Evolutionary conservation across 148 eudicot genomes (phyloP), one percentile per base, ranked within the genome.

Genomic region (Gaultheria prostrata): DNA sequence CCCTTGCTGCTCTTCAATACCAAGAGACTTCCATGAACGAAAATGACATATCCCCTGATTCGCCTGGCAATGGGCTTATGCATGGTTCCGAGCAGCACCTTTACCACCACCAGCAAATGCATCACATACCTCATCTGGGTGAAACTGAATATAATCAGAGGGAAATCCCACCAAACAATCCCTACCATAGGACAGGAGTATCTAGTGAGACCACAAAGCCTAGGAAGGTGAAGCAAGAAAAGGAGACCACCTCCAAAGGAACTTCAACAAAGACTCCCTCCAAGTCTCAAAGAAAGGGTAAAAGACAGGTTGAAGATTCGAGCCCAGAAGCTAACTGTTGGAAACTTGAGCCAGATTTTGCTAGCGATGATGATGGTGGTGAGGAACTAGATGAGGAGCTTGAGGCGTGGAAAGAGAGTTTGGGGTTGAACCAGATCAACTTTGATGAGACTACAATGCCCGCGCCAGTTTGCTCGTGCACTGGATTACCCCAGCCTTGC

Each of bases 401-500:
- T 51, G 86, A 28, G 32, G 54, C 81, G 1, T 85, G 88, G 89
- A 85, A 89, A 56, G 89, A 89, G 48, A 82, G 85, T 57, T 65
- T 81, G 77, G 89, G 89, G 51, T 35, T 83, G 35, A 87, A 87
- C 84, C 89, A 89, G 51, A 79, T 89, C 4, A 83, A 81, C 45
- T 89, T 87, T 50, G 91, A 89, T 9, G 89, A 89, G 43, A 80
- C 89, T 20, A 82, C 89, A 59, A 89, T 89, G 91, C 89, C 89
- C 0, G 86, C 84, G 17, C 91, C 91, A 0, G 89, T 89, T 33
- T 89, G 91, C 82, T 70, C 91, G 26, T 89, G 91, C 82, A 89
- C 91, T 5, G 91, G 91, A 10, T 78, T 82, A 46, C 91, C 91
- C 21, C 91, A 89, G 69, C 91, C 91, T 1, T 89, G 91, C 87